These are phyloP conservation scores for Psilocybe subaeruginosa DNA, from an alignment of 768 basidiomycete genomes.

Conservation along the genomic window DNA sequence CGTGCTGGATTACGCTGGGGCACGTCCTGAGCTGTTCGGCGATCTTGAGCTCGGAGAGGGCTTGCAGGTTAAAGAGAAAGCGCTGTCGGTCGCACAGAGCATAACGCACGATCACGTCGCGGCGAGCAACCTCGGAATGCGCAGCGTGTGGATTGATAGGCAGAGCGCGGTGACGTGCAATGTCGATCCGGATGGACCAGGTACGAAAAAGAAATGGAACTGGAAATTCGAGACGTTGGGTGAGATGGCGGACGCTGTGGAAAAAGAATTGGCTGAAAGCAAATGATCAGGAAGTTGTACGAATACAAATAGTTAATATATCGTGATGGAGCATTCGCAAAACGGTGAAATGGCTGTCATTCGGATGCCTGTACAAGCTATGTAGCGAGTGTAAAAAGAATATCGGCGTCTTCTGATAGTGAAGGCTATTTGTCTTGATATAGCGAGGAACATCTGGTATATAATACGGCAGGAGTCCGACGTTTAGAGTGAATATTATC, in stretches of 20 bases:
- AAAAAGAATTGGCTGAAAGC: constrained; percentile 32
- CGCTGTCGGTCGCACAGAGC: constrained; percentile 72
- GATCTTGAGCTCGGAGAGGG: constrained; percentile 19
- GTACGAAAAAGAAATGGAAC: constrained; percentile 36
- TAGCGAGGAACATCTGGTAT: no score
- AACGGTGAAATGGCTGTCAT: no score
- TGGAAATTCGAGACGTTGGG: constrained; percentile 65
- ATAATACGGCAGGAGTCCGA: no score
- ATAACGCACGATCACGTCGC: constrained; percentile 69
- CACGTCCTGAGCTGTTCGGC: constrained; percentile 43
- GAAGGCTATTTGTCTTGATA: no score
- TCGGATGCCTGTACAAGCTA: no score
- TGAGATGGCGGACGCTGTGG: constrained; percentile 62
- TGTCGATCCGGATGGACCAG: constrained; percentile 32
- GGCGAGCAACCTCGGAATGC: constrained; percentile 56
- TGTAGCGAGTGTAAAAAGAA: no score
- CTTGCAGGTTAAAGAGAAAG: constrained; percentile 44
- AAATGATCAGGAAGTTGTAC: not conserved
- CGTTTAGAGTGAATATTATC: no score
- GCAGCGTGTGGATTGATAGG: constrained; percentile 70
- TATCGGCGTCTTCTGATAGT: no score
- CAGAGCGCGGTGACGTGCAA: constrained; percentile 48
- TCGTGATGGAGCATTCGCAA: no score
- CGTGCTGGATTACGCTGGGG: constrained; percentile 45
- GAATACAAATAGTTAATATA: no score